Evolutionary conservation across 176 grass and related monocot species (phyloP).

Genomic region (Triticum dicoccoides): DNA sequence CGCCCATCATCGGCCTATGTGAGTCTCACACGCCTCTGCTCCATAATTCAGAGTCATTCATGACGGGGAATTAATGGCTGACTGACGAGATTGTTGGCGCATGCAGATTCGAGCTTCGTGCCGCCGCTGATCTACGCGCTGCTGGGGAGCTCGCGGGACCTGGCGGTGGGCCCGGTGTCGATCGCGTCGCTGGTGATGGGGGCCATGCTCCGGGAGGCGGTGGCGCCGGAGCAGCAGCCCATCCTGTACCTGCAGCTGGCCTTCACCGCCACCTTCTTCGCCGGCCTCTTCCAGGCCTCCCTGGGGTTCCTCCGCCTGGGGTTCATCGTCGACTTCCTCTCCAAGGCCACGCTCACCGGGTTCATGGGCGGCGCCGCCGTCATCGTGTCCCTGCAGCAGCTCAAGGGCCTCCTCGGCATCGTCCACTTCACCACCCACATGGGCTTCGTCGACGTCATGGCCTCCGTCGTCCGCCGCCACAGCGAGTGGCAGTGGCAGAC

Average conservation of each 20-base stretch:
- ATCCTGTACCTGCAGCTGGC: constrained; percentile 87
- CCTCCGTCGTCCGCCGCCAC: constrained; percentile 62
- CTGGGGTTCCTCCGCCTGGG: constrained; percentile 87
- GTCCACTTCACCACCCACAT: constrained; percentile 88
- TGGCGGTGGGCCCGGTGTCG: constrained; percentile 91
- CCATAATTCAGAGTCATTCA: background rate
- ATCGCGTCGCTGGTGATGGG: constrained; percentile 99
- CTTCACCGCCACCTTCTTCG: constrained; percentile 97
- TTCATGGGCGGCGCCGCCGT: constrained; percentile 98
- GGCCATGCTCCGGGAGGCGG: constrained; percentile 79
- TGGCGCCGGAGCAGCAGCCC: constrained; percentile 81
- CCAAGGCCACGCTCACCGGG: constrained; percentile 78
- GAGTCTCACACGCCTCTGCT: constrained; percentile 4
- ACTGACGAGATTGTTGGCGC: background rate
- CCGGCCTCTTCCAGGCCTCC: constrained; percentile 88
- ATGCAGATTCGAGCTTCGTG: constrained; percentile 93
- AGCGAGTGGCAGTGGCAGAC: constrained; percentile 96
- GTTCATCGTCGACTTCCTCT: constrained; percentile 94
- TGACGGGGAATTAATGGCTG: background rate
- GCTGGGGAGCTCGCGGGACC: constrained; percentile 85
- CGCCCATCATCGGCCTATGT: constrained; percentile 93
- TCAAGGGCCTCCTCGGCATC: constrained; percentile 90
- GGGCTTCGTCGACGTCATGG: constrained; percentile 82
- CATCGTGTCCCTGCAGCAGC: constrained; percentile 95
- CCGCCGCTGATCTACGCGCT: constrained; percentile 94